Conservation (phyloP, 768 basidiomycete genomes). For the Auriscalpium vulgare region DNA sequence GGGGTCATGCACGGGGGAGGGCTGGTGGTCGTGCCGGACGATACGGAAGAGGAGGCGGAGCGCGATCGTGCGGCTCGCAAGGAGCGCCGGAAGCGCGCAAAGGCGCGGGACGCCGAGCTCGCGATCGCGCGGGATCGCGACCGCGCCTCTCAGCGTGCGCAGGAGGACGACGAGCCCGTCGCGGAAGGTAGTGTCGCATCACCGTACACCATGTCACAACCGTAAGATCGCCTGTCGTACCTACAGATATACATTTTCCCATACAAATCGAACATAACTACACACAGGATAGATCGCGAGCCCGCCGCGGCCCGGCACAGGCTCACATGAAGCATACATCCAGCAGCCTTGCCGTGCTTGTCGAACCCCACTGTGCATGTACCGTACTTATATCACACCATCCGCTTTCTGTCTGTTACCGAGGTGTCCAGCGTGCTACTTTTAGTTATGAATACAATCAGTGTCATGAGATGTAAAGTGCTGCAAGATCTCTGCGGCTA, state of each 20-base stretch:
- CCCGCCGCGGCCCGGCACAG: too few relatives aligned
- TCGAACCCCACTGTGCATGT: conserved; percentile 1
- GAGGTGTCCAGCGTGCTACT: conserved; percentile 2
- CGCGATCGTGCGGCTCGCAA: conserved; percentile 33
- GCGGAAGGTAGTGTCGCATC: conserved; percentile 27
- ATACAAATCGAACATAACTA: too few relatives aligned
- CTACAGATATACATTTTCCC: too few relatives aligned
- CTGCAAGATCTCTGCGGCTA: too few relatives aligned
- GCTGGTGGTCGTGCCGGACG: conserved; percentile 20
- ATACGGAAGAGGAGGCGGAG: conserved; percentile 30
- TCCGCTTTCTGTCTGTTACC: background rate
- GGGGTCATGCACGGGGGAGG: conserved; percentile 23
- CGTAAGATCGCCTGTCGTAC: too few relatives aligned
- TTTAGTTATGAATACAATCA: conserved; percentile 6
- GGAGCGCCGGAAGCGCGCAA: conserved; percentile 40
- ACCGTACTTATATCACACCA: background rate
- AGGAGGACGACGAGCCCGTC: conserved; percentile 25
- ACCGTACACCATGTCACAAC: too few relatives aligned
- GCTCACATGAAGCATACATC: conserved; percentile 5
- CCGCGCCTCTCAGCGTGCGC: conserved; percentile 27
- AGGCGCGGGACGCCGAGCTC: conserved; percentile 28
- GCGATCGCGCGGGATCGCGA: conserved; percentile 28
- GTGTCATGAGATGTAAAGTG: background rate
- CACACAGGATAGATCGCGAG: background rate
- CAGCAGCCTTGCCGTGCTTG: background rate